Evolutionary conservation across 331 rosid genomes (phyloP).

Genomic region (Pyracantha coccinea): DNA sequence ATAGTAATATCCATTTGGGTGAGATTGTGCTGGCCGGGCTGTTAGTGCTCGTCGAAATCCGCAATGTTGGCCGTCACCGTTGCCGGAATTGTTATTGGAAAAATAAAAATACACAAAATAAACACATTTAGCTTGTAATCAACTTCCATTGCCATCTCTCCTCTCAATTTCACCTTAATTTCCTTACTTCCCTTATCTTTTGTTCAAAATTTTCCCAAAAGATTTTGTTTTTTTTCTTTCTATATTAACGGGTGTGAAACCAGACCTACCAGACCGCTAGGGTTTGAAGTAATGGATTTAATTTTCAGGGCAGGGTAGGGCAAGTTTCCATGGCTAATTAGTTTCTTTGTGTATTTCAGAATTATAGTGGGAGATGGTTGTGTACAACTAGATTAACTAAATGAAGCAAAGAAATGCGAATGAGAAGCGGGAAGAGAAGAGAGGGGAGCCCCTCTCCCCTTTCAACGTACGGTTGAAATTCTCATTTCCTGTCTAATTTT

Average conservation of each 20-base stretch:
- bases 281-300: not conserved
- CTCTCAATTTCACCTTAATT: not conserved
- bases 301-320: not conserved
- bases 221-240: too few relatives aligned
- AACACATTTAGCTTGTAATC: conserved; percentile 14
- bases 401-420: conserved; percentile 17
- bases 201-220: too few relatives aligned
- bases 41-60: conserved; percentile 14
- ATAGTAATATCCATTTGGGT: too few relatives aligned
- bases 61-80: conserved; percentile 21
- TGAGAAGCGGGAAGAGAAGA: conserved; percentile 26
- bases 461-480: not conserved
- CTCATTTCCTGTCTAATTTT: not conserved
- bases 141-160: conserved; percentile 5
- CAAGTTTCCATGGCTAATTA: not conserved
- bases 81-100: conserved; percentile 16
- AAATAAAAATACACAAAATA: conserved; percentile 18
- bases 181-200: not conserved
- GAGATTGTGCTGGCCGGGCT: too few relatives aligned
- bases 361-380: not conserved
- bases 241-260: not conserved
- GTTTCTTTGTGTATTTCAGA: not conserved
- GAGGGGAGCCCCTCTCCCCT: conserved; percentile 25
- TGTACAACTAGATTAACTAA: not conserved
- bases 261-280: not conserved